phyloP scores from a whole-genome alignment of 352 stramenopile species.

The Phytophthora pluvialis region DNA sequence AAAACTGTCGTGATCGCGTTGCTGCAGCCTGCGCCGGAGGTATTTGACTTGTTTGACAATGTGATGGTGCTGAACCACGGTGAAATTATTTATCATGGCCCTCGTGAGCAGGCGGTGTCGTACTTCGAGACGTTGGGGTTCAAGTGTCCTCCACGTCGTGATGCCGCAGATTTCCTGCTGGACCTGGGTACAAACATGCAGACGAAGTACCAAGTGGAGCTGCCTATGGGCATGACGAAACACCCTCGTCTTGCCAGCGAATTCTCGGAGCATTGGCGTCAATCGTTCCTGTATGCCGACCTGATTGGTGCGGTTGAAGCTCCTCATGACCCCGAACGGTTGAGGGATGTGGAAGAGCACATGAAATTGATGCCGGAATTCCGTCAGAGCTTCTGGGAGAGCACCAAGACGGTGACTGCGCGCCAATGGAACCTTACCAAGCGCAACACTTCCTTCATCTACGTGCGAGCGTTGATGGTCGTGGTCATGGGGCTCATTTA shows the following conservation, averaged over 20 bases:
- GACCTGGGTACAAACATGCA: slow-evolving; percentile 56
- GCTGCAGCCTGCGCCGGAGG: slow-evolving; percentile 60
- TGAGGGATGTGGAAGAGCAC: slow-evolving; percentile 63
- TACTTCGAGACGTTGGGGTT: slow-evolving; percentile 55
- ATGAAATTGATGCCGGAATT: slow-evolving; percentile 66
- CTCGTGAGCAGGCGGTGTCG: slow-evolving; percentile 34
- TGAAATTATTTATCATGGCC: slow-evolving; percentile 68
- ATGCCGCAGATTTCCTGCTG: slow-evolving; percentile 61
- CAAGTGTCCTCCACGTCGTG: slow-evolving; percentile 45
- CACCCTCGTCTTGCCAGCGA: slow-evolving; percentile 33
- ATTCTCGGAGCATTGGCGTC: slow-evolving; percentile 31
- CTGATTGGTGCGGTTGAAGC: too few species aligned
- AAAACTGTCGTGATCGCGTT: slow-evolving; percentile 65
- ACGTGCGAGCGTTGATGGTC: slow-evolving; percentile 39
- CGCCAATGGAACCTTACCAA: slow-evolving; percentile 53
- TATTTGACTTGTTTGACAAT: slow-evolving; percentile 66
- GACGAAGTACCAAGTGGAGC: slow-evolving; percentile 36
- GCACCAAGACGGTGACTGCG: slow-evolving; percentile 40
- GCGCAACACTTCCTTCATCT: slow-evolving; percentile 49
- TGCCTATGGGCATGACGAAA: slow-evolving; percentile 12
- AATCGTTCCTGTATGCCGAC: too few species aligned
- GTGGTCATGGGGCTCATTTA: slow-evolving; percentile 59
- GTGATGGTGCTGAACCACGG: slow-evolving; percentile 66
- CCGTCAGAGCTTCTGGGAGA: slow-evolving; percentile 30
- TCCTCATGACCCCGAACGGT: slow-evolving; percentile 11